These are phyloP conservation scores for Flaveria linearis DNA, from an alignment of 129 eudicot species.

Conservation along the genomic window DNA sequence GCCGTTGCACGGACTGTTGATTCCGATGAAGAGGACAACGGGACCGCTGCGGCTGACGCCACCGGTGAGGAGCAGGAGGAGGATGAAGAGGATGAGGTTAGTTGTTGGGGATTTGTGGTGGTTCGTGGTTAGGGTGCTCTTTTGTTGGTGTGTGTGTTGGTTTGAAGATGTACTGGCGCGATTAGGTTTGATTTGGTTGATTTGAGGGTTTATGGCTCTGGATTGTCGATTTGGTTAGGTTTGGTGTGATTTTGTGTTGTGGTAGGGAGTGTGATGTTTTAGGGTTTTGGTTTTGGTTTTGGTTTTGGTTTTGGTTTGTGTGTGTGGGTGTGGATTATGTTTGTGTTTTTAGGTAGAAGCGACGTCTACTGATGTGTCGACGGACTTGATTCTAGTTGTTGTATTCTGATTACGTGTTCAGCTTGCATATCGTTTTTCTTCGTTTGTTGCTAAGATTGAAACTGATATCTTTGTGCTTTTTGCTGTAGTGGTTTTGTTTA, in stretches of 20 bases:
- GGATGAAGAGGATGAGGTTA: constrained; percentile 61
- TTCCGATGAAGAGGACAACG: constrained; percentile 58
- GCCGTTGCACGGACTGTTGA: constrained; percentile 84
- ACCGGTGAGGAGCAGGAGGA: constrained; percentile 46
- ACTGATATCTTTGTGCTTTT: neutral
- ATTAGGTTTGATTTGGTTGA: constrained; percentile 22
- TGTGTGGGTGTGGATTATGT: neutral
- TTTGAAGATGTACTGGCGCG: neutral
- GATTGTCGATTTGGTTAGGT: constrained; percentile 5
- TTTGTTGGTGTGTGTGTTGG: constrained; percentile 20
- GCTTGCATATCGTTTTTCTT: neutral
- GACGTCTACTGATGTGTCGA: neutral
- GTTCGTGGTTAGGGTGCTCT: neutral
- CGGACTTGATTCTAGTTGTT: neutral
- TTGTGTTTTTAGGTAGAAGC: neutral
- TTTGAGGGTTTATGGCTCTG: constrained; percentile 10
- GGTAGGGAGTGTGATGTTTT: constrained; percentile 3
- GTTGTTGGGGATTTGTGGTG: neutral
- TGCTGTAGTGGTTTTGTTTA: neutral
- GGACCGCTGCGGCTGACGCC: constrained; percentile 34
- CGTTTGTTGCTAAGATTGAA: neutral
- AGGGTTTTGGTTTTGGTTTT: constrained; percentile 37
- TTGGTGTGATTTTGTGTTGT: constrained; percentile 8
- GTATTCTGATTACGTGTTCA: neutral
- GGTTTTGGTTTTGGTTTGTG: neutral